Conservation (phyloP, 768 basidiomycete genomes). For the Myochromella boudieri region DNA sequence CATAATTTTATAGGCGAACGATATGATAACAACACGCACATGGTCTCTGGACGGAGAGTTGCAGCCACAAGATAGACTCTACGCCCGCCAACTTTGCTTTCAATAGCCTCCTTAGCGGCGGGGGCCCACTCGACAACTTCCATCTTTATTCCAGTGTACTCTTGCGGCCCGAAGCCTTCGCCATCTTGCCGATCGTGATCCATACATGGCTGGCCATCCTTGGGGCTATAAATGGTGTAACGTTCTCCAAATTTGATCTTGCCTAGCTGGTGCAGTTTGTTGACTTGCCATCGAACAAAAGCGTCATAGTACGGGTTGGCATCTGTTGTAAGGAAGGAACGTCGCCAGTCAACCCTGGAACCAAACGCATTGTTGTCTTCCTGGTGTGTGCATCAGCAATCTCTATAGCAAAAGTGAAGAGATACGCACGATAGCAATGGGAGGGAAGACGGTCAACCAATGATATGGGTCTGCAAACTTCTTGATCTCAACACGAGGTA, state of each 20-base stretch:
- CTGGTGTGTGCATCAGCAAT: conserved; percentile 15
- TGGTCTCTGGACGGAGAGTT: conserved; percentile 94
- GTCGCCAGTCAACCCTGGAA: conserved; percentile 97
- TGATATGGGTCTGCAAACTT: conserved; percentile 93
- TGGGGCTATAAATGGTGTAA: conserved; percentile 97
- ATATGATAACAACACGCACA: conserved; percentile 49
- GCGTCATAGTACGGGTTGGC: conserved; percentile 96
- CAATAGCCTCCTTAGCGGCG: conserved; percentile 62
- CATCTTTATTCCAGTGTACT: conserved; percentile 95
- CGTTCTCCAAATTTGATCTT: conserved; percentile 99
- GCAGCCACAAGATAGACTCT: conserved; percentile 94
- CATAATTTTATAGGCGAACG: conserved; percentile 6
- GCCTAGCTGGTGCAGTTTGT: conserved; percentile 80
- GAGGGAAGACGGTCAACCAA: conserved; percentile 95
- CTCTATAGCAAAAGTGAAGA: not conserved
- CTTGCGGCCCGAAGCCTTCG: conserved; percentile 92
- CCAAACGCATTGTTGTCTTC: conserved; percentile 83
- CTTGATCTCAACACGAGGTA: conserved; percentile 88
- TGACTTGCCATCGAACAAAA: conserved; percentile 98
- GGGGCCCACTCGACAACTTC: conserved; percentile 84
- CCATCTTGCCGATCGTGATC: conserved; percentile 97
- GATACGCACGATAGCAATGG: conserved; percentile 59
- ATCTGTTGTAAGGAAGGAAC: conserved; percentile 91
- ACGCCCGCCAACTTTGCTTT: conserved; percentile 68
- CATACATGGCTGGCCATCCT: conserved; percentile 99